These are phyloP conservation scores for Suillus spraguei DNA, from an alignment of 768 basidiomycete genomes.

Conservation along the genomic window DNA sequence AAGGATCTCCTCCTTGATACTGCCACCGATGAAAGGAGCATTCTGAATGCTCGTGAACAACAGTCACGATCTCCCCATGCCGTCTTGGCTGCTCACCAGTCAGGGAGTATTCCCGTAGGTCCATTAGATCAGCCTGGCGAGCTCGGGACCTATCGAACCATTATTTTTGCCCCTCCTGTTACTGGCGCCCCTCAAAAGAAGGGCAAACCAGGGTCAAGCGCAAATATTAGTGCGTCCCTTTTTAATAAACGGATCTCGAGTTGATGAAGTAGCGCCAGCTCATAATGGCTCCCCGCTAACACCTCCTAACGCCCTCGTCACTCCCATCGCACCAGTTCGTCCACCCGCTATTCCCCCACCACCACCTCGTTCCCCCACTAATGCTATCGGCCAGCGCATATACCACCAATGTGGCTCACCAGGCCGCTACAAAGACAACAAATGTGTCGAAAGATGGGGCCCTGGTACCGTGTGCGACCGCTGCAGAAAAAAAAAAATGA, in stretches of 20 bases:
- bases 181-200: constrained; percentile 76
- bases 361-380: constrained; percentile 36
- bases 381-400: constrained; percentile 70
- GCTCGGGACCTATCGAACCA: constrained; percentile 56
- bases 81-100: constrained; percentile 34
- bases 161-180: constrained; percentile 73
- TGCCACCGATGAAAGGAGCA: constrained; percentile 35
- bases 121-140: constrained; percentile 38
- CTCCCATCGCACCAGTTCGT: constrained; percentile 5
- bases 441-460: constrained; percentile 89
- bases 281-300: constrained; percentile 9
- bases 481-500: constrained; percentile 89
- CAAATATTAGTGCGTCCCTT: constrained; percentile 26
- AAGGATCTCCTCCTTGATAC: constrained; percentile 53
- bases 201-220: constrained; percentile 43
- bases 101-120: constrained; percentile 28
- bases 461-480: constrained; percentile 85
- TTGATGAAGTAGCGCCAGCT: constrained; percentile 6
- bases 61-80: constrained; percentile 34
- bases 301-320: constrained; percentile 13
- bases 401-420: constrained; percentile 75
- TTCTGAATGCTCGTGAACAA: constrained; percentile 29
- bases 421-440: constrained; percentile 81
- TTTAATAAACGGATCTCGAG: constrained; percentile 1
- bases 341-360: constrained; percentile 7